Conservation (phyloP, 2,329 filamentous ascomycete species). For the Botrytis tulipae region DNA sequence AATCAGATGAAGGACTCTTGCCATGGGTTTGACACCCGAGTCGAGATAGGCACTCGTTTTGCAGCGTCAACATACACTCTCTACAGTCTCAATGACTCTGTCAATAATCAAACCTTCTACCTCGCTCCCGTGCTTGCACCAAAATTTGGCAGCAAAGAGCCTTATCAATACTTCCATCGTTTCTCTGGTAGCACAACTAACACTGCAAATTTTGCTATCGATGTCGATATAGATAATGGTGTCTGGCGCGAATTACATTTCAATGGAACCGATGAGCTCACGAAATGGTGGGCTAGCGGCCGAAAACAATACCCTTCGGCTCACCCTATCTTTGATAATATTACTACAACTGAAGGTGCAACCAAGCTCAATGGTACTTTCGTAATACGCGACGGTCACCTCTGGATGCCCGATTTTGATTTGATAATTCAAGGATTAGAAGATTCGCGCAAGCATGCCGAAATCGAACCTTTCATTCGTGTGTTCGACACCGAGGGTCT, state of each 20-base stretch:
- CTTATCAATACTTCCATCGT: conserved; percentile 20
- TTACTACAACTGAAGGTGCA: neutral
- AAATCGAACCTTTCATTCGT: conserved; percentile 19
- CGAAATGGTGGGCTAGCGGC: conserved; percentile 4
- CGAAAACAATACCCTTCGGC: neutral
- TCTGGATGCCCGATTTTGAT: neutral
- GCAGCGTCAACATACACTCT: neutral
- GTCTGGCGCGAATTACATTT: conserved; percentile 2
- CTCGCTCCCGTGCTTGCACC: conserved; percentile 12
- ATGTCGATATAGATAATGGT: conserved; percentile 14
- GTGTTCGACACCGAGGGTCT: neutral
- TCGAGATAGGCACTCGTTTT: conserved; percentile 21
- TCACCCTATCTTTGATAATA: neutral
- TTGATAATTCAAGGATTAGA: conserved; percentile 1
- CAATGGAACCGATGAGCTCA: neutral
- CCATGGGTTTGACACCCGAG: conserved; percentile 24
- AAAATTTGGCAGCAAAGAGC: neutral
- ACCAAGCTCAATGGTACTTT: neutral
- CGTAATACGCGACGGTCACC: neutral
- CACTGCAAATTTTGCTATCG: neutral
- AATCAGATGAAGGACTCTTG: conserved; percentile 30
- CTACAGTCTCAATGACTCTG: neutral
- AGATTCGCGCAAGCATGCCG: neutral
- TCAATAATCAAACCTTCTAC: conserved; percentile 6
- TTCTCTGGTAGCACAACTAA: conserved; percentile 6